phyloP scores from a whole-genome alignment of 1,284 basidiomycete species.

The Puccinia brachypodii region DNA sequence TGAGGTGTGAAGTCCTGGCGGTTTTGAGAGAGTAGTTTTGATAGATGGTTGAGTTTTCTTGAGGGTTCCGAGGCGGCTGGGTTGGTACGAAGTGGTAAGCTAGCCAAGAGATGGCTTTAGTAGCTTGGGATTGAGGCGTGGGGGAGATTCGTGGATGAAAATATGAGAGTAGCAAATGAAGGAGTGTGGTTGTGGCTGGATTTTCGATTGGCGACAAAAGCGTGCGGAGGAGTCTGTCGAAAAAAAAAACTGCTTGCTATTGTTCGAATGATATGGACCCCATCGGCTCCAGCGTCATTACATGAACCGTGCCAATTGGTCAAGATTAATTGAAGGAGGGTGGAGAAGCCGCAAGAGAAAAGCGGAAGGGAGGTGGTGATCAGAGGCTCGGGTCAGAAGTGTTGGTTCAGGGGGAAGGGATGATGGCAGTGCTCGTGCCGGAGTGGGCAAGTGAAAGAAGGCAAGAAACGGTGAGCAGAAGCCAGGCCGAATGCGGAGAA shows the following conservation, averaged over 20 bases:
- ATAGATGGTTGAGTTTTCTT: not conserved
- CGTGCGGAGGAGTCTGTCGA: not conserved
- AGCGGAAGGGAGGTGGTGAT: not conserved
- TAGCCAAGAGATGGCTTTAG: not conserved
- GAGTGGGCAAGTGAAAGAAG: not conserved
- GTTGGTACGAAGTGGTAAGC: not conserved
- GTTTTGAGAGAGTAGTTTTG: not conserved
- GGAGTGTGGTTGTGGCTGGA: not conserved
- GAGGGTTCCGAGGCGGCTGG: not conserved
- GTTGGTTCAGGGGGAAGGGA: not conserved
- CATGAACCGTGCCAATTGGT: not conserved
- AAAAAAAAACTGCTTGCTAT: not conserved
- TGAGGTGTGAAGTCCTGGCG: not conserved
- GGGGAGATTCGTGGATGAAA: not conserved
- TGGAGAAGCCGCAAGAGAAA: not conserved
- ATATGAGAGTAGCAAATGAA: not conserved
- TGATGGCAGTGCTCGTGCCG: not conserved
- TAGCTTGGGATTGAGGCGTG: not conserved
- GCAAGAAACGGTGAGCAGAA: not conserved
- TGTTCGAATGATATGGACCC: not conserved
- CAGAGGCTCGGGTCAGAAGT: not conserved
- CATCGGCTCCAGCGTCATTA: not conserved
- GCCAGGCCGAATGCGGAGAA: conserved; percentile 1
- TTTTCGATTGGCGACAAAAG: not conserved
- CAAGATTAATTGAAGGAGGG: not conserved